Base-by-base conservation (phyloP, 116 monocot species). In the Zostera marina region DNA sequence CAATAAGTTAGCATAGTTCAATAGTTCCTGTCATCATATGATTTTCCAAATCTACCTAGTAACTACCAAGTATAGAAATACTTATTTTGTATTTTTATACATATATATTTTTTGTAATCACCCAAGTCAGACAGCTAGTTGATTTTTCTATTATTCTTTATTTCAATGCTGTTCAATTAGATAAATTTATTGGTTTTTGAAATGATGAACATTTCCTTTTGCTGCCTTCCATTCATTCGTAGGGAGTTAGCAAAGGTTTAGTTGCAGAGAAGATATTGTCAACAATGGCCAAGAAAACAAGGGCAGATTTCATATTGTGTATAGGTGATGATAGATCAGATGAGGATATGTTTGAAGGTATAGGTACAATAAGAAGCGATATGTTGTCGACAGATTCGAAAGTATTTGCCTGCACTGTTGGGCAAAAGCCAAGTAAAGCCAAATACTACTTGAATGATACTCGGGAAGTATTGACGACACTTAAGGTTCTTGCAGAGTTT, bases 321-420 rank as follows among this genome's bases (percentile, higher is more conserved):
- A 68, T 92, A 8, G 92, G 92, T 1, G 92, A 92, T 32, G 92
- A 92, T 56, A 77, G 83, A 3, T 92, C 92, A 0, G 92, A 92
- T 13, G 92, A 92, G 43, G 92, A 87, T 65, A 92, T 92, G 92
- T 92, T 92, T 22, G 83, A 92, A 69, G 72, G 73, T 66, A 73
- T 92, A 53, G 70, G 56, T 9, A 60, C 58, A 14, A 64, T 71
- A 7, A 63, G 79, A 32, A 65, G 64, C 1, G 11, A 75, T 14
- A 66, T 81, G 0, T 53, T 71, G 6, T 70, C 64, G 2, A 41
- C 81, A 11, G 74, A 74, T 44, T 13, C 61, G 11, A 24, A 10
- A 8, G 83, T 87, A 9, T 92, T 87, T 56, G 92, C 92, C 1
- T 92, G 92, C 71, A 92, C 92, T 0, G 92, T 92, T 12, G 92